A percentile compares a stretch with the other conserved stretches of the same genome.
phyloP scores from a whole-genome alignment of 352 stramenopile species.

The Globisporangium cylindrosporum region DNA sequence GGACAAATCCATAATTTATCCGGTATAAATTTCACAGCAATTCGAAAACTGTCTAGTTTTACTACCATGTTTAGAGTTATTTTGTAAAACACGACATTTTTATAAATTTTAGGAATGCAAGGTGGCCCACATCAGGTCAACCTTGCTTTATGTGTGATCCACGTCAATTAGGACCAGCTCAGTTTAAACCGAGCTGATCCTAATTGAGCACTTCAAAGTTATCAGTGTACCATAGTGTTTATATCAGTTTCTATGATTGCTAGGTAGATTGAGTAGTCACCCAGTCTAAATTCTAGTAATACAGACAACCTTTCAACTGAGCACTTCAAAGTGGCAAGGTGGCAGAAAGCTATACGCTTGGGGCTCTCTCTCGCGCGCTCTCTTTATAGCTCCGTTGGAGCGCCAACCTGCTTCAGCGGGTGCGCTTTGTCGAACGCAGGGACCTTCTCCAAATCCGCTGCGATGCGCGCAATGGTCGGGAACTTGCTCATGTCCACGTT shows the following conservation, averaged over 20 bases:
- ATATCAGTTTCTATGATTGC: too few relatives aligned
- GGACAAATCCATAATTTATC: not conserved
- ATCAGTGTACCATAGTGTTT: too few relatives aligned
- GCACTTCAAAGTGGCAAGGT: not conserved
- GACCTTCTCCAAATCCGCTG: slow-evolving; percentile 55
- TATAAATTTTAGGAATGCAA: not conserved
- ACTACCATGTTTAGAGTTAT: not conserved
- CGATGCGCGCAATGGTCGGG: slow-evolving; percentile 81
- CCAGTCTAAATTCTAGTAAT: too few relatives aligned
- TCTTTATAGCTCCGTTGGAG: not conserved
- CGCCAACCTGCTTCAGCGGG: slow-evolving; percentile 57
- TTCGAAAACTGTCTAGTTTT: not conserved
- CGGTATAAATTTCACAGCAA: not conserved
- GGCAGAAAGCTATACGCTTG: not conserved
- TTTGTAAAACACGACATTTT: not conserved
- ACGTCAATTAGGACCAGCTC: not conserved
- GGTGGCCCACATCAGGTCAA: not conserved
- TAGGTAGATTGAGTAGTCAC: too few relatives aligned
- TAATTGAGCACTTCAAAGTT: not conserved
- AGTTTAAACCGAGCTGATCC: not conserved
- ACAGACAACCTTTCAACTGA: not conserved
- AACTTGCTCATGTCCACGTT: slow-evolving; percentile 87
- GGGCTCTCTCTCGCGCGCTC: not conserved
- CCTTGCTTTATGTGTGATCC: not conserved
- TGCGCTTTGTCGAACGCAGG: slow-evolving; percentile 82